Base-by-base conservation (phyloP, 106 monocot genomes). In the Vanilla planifolia region DNA sequence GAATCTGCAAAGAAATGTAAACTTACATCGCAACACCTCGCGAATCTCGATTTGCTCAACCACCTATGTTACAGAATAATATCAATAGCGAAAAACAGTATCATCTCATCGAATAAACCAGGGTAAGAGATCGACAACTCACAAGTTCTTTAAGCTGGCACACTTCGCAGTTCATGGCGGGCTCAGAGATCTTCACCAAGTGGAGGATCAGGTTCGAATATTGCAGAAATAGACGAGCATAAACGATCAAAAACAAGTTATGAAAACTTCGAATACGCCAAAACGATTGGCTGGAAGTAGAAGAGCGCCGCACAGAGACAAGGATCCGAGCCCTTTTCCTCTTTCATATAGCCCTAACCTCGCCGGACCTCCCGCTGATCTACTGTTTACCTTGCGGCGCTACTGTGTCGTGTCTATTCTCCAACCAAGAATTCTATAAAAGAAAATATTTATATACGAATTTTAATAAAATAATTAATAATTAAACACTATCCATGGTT, bases 21-120 rank as follows among this genome's bases (percentile, higher is more conserved):
- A 63, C 83, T 92, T 68, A 92, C 92, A 87, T 8, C 84, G 87
- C 64, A 92, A 61, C n/a, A 87, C 92, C 64, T 92, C 92, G 2
- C 80, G 82, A 48, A 92, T 73, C 80, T 92, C 87, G 55, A 71
- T 66, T 46, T 62, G 64, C 67, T 87, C 86, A 59, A 87, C 72
- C 29, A 75, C 84, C 92, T 92, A 58, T 24, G 17, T 16, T 27
- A 55, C 4, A 10, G 17, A 20, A 36, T 22, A 53, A 53, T 15
- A 30, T 16, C 7, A 53, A 3, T 26, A 8, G 21, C 0, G 27
- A 58, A 33, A 6, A 48, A 17, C 15, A 2, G 22, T 14, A 51
- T 32, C 10, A 40, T 42, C 21, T 59, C 52, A 59, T 17, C 24
- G 4, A 27, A 23, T 13, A n/a, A 6, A 22, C 25, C 23, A 47